Base-by-base conservation (phyloP, 1,139 yeast species). In the Suhomyces taliae region DNA sequence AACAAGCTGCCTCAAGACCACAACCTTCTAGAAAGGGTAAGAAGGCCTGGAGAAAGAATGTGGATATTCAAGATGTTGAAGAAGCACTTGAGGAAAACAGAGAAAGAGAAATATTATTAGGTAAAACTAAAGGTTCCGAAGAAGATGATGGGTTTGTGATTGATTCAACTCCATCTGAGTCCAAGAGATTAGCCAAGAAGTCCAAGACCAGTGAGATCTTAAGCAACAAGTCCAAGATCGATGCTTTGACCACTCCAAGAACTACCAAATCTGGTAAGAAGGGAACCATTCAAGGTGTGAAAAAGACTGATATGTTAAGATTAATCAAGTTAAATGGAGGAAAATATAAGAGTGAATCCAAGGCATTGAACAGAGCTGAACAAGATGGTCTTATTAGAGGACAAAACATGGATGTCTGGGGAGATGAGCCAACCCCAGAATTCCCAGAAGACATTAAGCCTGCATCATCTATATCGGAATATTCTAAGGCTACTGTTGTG, bases 31-130 rank as follows among this genome's bases (percentile, higher is more conserved):
- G 98, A 60, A 93, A 93, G 73, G 96, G 97, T 45, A 91, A 88
- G 76, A 85, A 79, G 64, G 87, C 98, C 7, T 93, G 99, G 99
- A 85, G 97, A 67, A 93, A 93, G 69, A 89, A 93, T 65, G 88
- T 93, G 50, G 96, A 93, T 62, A 72, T 93, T 27, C 83, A 82
- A 26, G 97, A 90, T 51, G 72, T 93, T 44, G 90, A 87, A 61
- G 67, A 71, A 38, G 87, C 85, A 7, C 71, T 93, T 41, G 95
- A 86, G 54, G 82, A 79, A 40, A 75, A 78, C 45, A 75, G 90
- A 47, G 95, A 87, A 46, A 79, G 82, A 50, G 81, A 87, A 58
- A 77, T 87, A 47, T 75, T 79, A 34, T 78, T 83, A 51, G 97
- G 95, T 58, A 75, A 76, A 44, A 29, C 39, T 9, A 35, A 64